Percentiles rank a stretch among this genome's conserved stretches.
Conservation (phyloP, 306 rosid genomes). For the Medicago arabica region DNA sequence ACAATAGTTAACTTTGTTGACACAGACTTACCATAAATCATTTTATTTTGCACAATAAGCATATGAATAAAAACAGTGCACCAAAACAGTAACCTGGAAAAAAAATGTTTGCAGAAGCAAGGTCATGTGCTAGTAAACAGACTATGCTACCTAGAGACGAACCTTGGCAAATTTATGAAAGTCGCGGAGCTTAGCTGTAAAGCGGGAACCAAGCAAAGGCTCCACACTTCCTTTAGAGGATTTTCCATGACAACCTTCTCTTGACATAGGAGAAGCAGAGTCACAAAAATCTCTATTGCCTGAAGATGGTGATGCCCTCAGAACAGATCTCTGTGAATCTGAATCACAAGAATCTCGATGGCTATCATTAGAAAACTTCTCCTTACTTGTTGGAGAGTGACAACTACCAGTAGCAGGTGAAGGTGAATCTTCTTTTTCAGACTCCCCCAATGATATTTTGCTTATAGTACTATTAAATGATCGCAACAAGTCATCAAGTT, state of each 20-base stretch:
- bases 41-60: slow-evolving; percentile 28
- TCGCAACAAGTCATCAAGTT: slow-evolving; percentile 74
- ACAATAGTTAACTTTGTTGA: slow-evolving; percentile 12
- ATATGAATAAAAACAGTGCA: slow-evolving; percentile 13
- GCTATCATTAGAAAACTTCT: slow-evolving; percentile 57
- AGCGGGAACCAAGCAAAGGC: slow-evolving; percentile 66
- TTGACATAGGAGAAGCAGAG: slow-evolving; percentile 66
- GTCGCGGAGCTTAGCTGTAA: slow-evolving; percentile 93
- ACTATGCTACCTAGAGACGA: slow-evolving; percentile 25
- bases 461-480: slow-evolving; percentile 64
- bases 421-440: slow-evolving; percentile 82
- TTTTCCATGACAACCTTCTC: slow-evolving; percentile 83
- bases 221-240: slow-evolving; percentile 67
- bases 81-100: neutral
- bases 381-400: slow-evolving; percentile 65
- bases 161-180: slow-evolving; percentile 93
- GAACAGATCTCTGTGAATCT: slow-evolving; percentile 66
- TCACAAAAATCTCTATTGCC: slow-evolving; percentile 64
- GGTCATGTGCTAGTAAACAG: slow-evolving; percentile 11
- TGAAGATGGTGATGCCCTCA: slow-evolving; percentile 63
- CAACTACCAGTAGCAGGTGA: slow-evolving; percentile 47
- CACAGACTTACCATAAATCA: slow-evolving; percentile 1
- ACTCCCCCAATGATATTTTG: slow-evolving; percentile 67
- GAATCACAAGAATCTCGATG: slow-evolving; percentile 69
- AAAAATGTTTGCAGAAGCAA: neutral